Evolutionary conservation across 2,329 filamentous ascomycete species (phyloP).

Genomic region (Calonectria ilicicola): DNA sequence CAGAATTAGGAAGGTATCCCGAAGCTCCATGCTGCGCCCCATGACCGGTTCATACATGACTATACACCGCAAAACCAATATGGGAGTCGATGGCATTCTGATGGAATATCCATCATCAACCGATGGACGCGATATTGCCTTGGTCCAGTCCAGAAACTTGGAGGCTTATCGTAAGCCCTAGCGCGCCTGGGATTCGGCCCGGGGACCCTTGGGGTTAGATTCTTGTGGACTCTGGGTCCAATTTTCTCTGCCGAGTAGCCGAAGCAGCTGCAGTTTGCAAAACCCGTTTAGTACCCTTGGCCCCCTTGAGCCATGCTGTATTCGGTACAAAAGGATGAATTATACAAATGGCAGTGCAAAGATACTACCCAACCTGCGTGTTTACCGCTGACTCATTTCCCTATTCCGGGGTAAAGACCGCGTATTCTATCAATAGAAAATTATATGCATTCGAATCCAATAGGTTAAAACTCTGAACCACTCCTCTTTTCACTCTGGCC

Average conservation of each 20-base stretch:
- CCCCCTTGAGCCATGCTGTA: neutral
- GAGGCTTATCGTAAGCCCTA: neutral
- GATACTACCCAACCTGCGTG: neutral
- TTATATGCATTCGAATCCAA: neutral
- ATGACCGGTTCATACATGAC: neutral
- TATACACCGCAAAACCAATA: neutral
- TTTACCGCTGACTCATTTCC: neutral
- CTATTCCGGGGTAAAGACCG: neutral
- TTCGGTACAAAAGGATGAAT: neutral
- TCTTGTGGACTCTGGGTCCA: neutral
- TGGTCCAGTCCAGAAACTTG: neutral
- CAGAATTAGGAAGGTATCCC: neutral
- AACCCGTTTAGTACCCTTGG: neutral
- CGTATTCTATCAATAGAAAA: neutral
- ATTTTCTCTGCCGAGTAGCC: neutral
- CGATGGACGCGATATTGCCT: neutral
- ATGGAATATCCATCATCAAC: neutral
- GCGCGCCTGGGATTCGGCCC: neutral
- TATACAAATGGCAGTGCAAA: neutral
- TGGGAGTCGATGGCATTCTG: neutral
- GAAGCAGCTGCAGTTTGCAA: neutral
- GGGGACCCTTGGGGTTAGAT: neutral
- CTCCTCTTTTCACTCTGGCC: too few relatives aligned
- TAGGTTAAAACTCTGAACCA: neutral
- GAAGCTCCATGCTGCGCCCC: neutral